A percentile compares a stretch with the other conserved stretches of the same genome.
Evolutionary conservation across 305 asterid species (phyloP).

Genomic region (Stenogyne calaminthoides): DNA sequence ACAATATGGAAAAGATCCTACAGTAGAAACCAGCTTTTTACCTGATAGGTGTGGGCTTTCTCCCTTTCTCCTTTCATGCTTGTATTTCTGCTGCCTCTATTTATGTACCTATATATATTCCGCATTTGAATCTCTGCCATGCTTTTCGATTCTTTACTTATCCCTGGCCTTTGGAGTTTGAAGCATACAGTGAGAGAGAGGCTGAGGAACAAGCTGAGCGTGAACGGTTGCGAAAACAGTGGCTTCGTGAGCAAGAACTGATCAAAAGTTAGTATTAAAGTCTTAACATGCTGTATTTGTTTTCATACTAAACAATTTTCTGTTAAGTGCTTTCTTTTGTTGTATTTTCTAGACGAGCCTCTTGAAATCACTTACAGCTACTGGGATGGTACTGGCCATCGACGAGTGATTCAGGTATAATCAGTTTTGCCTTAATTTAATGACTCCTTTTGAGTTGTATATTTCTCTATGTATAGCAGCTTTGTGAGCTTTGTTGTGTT

Average conservation of each 20-base stretch:
- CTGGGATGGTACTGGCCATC: slow-evolving; percentile 99
- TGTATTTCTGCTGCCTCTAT: slow-evolving; percentile 3
- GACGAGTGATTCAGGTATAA: slow-evolving; percentile 77
- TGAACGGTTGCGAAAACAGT: slow-evolving; percentile 88
- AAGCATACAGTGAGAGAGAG: slow-evolving; percentile 99
- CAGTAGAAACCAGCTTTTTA: slow-evolving; percentile 95
- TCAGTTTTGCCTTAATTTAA: background rate
- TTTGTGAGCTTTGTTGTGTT: background rate
- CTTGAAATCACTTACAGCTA: slow-evolving; percentile 94
- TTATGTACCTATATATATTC: background rate
- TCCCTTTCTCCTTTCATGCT: slow-evolving; percentile 27
- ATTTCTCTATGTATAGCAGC: background rate
- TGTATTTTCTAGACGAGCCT: slow-evolving; percentile 68
- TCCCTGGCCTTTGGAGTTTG: slow-evolving; percentile 65
- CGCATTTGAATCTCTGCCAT: background rate
- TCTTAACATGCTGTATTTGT: background rate
- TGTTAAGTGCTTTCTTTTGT: slow-evolving; percentile 18
- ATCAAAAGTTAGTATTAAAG: slow-evolving; percentile 63
- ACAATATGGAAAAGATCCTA: slow-evolving; percentile 90
- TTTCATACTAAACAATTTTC: slow-evolving; percentile 14
- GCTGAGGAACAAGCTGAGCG: slow-evolving; percentile 99
- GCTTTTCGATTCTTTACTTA: slow-evolving; percentile 44
- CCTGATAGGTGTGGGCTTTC: slow-evolving; percentile 83
- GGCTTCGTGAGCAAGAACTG: slow-evolving; percentile 89
- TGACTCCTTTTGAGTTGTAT: background rate